Evolutionary conservation across 2,329 filamentous ascomycete genomes (phyloP).

Genomic region (Paraphoma sp.): DNA sequence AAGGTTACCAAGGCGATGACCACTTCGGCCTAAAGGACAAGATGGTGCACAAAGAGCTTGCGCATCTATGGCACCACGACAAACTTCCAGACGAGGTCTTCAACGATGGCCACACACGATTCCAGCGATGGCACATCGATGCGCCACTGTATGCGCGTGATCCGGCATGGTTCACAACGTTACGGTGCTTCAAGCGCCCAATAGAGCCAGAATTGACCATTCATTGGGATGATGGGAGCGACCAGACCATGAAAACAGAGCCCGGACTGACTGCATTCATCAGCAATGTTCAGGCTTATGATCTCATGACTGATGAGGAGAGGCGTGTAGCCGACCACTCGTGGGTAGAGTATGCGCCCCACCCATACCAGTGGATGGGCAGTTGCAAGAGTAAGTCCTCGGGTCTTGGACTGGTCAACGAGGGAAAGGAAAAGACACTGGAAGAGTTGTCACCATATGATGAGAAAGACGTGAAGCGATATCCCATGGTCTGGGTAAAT

Average conservation of each 20-base stretch:
- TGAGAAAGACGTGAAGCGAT: slow-evolving; percentile 47
- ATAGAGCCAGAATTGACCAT: slow-evolving; percentile 46
- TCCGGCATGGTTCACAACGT: slow-evolving; percentile 53
- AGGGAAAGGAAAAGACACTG: slow-evolving; percentile 49
- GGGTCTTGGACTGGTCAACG: slow-evolving; percentile 50
- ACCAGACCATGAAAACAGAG: slow-evolving; percentile 51
- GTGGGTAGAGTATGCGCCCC: slow-evolving; percentile 56
- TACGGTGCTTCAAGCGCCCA: slow-evolving; percentile 51
- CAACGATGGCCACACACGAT: slow-evolving; percentile 51
- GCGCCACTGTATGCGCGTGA: slow-evolving; percentile 53
- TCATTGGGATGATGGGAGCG: slow-evolving; percentile 54
- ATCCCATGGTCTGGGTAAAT: slow-evolving; percentile 58
- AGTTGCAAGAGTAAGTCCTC: slow-evolving; percentile 49
- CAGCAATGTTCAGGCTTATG: slow-evolving; percentile 52
- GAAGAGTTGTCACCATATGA: slow-evolving; percentile 50
- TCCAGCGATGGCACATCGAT: slow-evolving; percentile 59
- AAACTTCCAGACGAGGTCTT: slow-evolving; percentile 57
- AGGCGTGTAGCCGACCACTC: slow-evolving; percentile 51
- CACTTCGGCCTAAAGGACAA: slow-evolving; percentile 53
- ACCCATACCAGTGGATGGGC: slow-evolving; percentile 54
- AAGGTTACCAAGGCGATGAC: slow-evolving; percentile 54
- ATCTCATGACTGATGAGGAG: slow-evolving; percentile 52
- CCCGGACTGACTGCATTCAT: slow-evolving; percentile 55
- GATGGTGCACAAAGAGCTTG: slow-evolving; percentile 34
- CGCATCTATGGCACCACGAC: slow-evolving; percentile 49